A percentile compares a stretch with the other conserved stretches of the same genome.
Conservation (phyloP, 1,139 yeast genomes). For the Diutina catenulata region DNA sequence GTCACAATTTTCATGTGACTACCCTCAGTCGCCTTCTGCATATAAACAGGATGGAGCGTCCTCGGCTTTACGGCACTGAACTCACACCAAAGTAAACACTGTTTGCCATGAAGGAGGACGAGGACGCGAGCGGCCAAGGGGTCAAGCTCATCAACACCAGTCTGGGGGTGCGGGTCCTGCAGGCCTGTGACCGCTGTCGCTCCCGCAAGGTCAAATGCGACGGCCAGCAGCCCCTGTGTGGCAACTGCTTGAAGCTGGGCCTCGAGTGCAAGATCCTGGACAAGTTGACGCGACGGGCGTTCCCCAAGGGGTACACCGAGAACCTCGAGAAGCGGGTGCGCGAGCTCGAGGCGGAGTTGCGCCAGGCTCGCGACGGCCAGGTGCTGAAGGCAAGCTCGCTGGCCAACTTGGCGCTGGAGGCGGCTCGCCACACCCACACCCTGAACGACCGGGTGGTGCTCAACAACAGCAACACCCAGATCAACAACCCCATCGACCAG, state of each 20-base stretch:
- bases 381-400: not conserved
- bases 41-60: no score
- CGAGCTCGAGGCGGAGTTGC: slow-evolving; percentile 29
- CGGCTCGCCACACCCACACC: not conserved
- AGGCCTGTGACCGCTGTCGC: slow-evolving; percentile 74
- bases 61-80: no score
- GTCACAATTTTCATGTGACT: no score
- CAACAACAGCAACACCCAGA: slow-evolving; percentile 16
- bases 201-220: slow-evolving; percentile 69
- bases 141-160: slow-evolving; percentile 27
- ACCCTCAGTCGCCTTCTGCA: no score
- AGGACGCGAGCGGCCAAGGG: slow-evolving; percentile 1
- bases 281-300: slow-evolving; percentile 59
- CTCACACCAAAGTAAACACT: no score
- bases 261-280: slow-evolving; percentile 64
- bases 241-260: slow-evolving; percentile 51
- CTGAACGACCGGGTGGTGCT: not conserved
- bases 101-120: no score
- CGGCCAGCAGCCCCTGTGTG: slow-evolving; percentile 53
- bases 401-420: not conserved
- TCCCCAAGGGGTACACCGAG: slow-evolving; percentile 70
- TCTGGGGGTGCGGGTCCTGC: slow-evolving; percentile 43
- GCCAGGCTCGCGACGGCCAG: not conserved
- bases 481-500: slow-evolving; percentile 37
- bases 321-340: slow-evolving; percentile 53